Evolutionary conservation across 768 basidiomycete genomes (phyloP).

Genomic region (Hericium alpestre): DNA sequence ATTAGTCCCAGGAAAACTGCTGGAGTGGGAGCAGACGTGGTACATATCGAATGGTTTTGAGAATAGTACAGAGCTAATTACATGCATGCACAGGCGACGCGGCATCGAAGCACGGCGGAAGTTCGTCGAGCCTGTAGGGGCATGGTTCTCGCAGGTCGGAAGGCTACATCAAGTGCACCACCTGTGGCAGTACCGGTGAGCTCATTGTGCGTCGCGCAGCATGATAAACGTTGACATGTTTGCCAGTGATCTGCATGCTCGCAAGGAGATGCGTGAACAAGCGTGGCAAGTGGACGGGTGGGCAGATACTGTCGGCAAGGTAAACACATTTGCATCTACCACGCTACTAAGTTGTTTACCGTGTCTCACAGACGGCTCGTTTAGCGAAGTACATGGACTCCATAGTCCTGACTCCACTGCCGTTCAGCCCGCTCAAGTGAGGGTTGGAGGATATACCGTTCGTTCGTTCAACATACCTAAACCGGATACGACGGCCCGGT

Average conservation of each 20-base stretch:
- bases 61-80: not conserved
- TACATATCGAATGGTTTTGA: constrained; percentile 21
- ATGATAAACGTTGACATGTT: not conserved
- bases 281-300: constrained; percentile 95
- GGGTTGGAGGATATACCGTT: not conserved
- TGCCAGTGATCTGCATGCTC: constrained; percentile 56
- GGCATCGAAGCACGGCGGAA: constrained; percentile 90
- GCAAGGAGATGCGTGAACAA: constrained; percentile 78
- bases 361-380: constrained; percentile 66
- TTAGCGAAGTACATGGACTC: constrained; percentile 81
- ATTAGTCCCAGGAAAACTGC: constrained; percentile 75
- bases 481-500: too few relatives aligned
- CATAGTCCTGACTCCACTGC: constrained; percentile 67
- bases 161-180: constrained; percentile 85
- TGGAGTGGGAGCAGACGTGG: constrained; percentile 97
- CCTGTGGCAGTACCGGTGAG: constrained; percentile 92
- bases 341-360: not conserved
- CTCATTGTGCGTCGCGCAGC: not conserved
- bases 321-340: constrained; percentile 14
- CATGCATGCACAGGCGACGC: constrained; percentile 48
- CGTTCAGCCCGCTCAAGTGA: constrained; percentile 81
- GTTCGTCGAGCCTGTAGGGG: constrained; percentile 77
- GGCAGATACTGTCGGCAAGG: constrained; percentile 92
- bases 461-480: too few relatives aligned
- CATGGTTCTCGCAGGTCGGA: constrained; percentile 88